Percentiles rank a stretch among this genome's conserved stretches.
phyloP scores from a whole-genome alignment of 2,329 filamentous ascomycete species.

The Paracamarosporium sp. region DNA sequence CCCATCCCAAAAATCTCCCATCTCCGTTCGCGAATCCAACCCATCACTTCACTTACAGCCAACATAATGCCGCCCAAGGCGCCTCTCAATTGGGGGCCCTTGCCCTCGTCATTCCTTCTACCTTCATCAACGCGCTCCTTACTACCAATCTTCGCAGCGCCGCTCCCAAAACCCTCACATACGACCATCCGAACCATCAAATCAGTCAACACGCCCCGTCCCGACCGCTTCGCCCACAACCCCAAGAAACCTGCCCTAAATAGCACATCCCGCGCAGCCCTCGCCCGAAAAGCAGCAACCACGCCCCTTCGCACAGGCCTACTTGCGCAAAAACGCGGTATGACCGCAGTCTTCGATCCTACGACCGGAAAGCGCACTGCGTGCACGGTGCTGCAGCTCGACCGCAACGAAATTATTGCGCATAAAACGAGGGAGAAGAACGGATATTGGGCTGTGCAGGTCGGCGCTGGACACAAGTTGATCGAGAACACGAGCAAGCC shows the following conservation, averaged over 20 bases:
- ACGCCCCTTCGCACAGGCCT: slow-evolving; percentile 77
- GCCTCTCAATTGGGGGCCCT: slow-evolving; percentile 41
- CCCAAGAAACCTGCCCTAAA: slow-evolving; percentile 59
- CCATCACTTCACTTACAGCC: slow-evolving; percentile 11
- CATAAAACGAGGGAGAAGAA: slow-evolving; percentile 82
- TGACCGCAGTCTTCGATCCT: slow-evolving; percentile 86
- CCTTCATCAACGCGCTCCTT: slow-evolving; percentile 34
- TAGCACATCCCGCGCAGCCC: slow-evolving; percentile 64
- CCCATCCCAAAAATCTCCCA: slow-evolving; percentile 26
- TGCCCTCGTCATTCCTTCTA: slow-evolving; percentile 36
- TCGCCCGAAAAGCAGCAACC: slow-evolving; percentile 63
- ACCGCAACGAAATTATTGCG: slow-evolving; percentile 86
- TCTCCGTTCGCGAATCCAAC: slow-evolving; percentile 4
- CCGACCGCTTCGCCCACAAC: slow-evolving; percentile 61
- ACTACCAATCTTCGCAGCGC: slow-evolving; percentile 22
- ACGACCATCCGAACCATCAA: slow-evolving; percentile 54
- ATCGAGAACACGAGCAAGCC: slow-evolving; percentile 80
- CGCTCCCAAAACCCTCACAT: slow-evolving; percentile 22
- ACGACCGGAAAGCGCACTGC: slow-evolving; percentile 78
- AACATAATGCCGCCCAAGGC: slow-evolving; percentile 42
- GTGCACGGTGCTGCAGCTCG: slow-evolving; percentile 92
- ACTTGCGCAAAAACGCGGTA: slow-evolving; percentile 90
- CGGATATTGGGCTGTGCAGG: slow-evolving; percentile 93
- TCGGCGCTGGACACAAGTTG: slow-evolving; percentile 79
- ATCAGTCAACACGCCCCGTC: slow-evolving; percentile 61